Percentiles rank a stretch among this genome's conserved stretches.
Evolutionary conservation across 306 rosid species (phyloP).

Genomic region (Prunus davidiana): DNA sequence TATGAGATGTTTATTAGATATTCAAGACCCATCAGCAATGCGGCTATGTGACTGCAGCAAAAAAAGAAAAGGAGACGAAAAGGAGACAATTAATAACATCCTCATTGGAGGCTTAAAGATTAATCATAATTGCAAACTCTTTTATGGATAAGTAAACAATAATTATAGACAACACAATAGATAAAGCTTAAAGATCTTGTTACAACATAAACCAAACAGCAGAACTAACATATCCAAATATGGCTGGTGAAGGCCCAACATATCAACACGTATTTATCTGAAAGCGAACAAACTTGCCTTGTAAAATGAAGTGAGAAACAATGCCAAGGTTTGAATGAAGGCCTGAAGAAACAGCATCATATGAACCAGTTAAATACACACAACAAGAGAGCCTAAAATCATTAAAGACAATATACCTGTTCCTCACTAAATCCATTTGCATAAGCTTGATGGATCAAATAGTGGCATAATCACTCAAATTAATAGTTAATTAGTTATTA

Average conservation of each 20-base stretch:
- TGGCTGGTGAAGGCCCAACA: neutral
- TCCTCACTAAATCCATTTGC: too few relatives aligned
- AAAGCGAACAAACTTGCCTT: too few relatives aligned
- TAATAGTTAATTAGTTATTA: too few relatives aligned
- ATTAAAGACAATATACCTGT: too few relatives aligned
- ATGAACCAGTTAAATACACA: too few relatives aligned
- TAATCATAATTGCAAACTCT: too few relatives aligned
- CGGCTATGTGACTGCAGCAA: conserved; percentile 61
- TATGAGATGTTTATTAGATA: conserved; percentile 88
- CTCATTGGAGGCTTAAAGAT: neutral
- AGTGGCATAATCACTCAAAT: too few relatives aligned
- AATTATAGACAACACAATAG: neutral
- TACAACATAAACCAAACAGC: neutral
- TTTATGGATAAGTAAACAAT: neutral
- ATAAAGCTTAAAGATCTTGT: too few relatives aligned
- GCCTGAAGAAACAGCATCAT: conserved; percentile 39
- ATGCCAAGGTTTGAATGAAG: conserved; percentile 66
- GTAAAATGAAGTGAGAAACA: conserved; percentile 78
- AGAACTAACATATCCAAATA: neutral
- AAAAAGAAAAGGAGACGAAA: neutral
- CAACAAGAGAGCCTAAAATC: too few relatives aligned
- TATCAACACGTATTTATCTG: too few relatives aligned
- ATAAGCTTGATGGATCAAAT: too few relatives aligned
- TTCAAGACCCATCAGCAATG: conserved; percentile 83
- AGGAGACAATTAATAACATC: neutral